Base-by-base conservation (phyloP, 202 grass and related monocot species). In the Setaria italica region DNA sequence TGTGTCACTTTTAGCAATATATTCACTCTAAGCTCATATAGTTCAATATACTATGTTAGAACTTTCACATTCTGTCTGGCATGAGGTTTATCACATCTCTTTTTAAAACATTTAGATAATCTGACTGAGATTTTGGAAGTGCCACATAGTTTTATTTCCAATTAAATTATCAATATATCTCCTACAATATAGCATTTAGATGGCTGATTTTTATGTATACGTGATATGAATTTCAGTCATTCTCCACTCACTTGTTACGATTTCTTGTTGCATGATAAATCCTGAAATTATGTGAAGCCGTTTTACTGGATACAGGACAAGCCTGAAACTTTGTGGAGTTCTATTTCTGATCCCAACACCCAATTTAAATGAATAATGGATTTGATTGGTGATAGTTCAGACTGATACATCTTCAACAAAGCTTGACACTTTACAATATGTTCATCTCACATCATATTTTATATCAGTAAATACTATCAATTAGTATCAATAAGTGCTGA, bases 31-130 rank as follows among this genome's bases (percentile, higher is more conserved):
- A 78, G 13, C 14, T 71, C 16, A 15, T 49, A 58, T 11, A 11
- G 33, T 68, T 62, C n/a, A 57, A 1, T 85, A 50, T 57, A 35
- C 51, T 45, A 73, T 71, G 48, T 84, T 85, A 85, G 72, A 78
- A 37, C 2, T 32, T 72, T 20, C 3, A 13, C 30, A 53, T 17
- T 63, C 12, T 54, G 12, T 87, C 70, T 56, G 7, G 46, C 29
- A 48, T 65, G 37, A 60, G 56, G 39, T 51, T 73, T 56, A 13
- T 80, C 55, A 30, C 62, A 72, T 63, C 42, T 42, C 17, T 72
- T 80, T 25, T 30, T 19, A 42, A 68, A 47, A 85, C 29, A 77
- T 83, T 69, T 68, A 43, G 67, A 77, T 45, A 49, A 41, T 19
- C 6, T 82, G 64, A 71, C 48, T 12, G 12, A 32, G 10, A 6